These are phyloP conservation scores for Entelexis paramagnoliae DNA, from an alignment of 1,139 yeast genomes.

Conservation along the genomic window DNA sequence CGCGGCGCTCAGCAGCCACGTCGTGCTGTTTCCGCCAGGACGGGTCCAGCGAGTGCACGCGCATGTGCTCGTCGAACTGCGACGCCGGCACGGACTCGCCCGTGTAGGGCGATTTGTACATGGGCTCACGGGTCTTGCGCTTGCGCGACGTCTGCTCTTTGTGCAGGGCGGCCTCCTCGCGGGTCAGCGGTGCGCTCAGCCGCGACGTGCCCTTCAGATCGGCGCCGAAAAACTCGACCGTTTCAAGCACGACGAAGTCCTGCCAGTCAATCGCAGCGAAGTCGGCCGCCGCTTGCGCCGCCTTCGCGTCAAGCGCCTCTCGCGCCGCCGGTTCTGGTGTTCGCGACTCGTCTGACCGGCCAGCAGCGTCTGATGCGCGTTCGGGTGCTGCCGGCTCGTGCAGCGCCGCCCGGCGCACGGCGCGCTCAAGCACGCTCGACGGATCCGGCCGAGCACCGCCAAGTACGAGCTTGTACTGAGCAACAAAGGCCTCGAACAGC, in stretches of 20 bases:
- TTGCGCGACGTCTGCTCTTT: neutral
- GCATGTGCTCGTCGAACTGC: conserved; percentile 63
- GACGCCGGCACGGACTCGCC: conserved; percentile 59
- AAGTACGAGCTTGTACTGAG: conserved; percentile 46
- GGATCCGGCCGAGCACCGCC: conserved; percentile 19
- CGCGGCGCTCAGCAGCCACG: conserved; percentile 48
- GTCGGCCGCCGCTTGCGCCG: neutral
- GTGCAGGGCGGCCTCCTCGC: conserved; percentile 8
- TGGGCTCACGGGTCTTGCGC: conserved; percentile 25
- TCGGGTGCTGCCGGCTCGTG: too few species aligned
- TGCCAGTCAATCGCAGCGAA: conserved; percentile 65
- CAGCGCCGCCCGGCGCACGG: neutral
- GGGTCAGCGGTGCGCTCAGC: conserved; percentile 48
- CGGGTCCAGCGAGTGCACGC: conserved; percentile 68
- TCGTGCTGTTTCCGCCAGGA: conserved; percentile 61
- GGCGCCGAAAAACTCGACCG: conserved; percentile 53
- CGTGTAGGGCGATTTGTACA: conserved; percentile 64
- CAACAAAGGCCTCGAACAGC: conserved; percentile 42
- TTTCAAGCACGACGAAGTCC: conserved; percentile 62
- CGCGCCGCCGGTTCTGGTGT: too few species aligned
- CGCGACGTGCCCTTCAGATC: conserved; percentile 48
- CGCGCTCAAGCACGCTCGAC: conserved; percentile 36
- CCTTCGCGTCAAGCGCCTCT: too few species aligned
- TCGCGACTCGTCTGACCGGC: too few species aligned
- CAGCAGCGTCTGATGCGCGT: too few species aligned